Conservation (phyloP, 768 basidiomycete genomes). For the Leccinellum rugosiceps region DNA sequence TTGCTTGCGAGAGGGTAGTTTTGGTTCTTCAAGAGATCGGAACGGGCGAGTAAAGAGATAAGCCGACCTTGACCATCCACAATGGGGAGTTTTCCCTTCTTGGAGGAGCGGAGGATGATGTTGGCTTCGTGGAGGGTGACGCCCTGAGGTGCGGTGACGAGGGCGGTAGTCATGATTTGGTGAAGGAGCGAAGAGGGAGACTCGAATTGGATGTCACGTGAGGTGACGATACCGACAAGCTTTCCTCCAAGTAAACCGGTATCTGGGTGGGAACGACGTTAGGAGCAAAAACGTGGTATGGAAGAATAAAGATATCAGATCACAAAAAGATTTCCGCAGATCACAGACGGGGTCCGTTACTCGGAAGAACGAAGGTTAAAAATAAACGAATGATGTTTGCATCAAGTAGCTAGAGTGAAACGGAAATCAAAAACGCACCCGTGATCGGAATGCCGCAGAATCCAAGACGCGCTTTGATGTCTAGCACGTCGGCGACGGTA, state of each 20-base stretch:
- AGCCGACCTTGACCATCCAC: slow-evolving; percentile 65
- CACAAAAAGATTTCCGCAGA: slow-evolving; percentile 53
- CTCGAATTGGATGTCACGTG: slow-evolving; percentile 94
- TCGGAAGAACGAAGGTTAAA: slow-evolving; percentile 89
- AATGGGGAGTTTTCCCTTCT: slow-evolving; percentile 96
- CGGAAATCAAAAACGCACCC: slow-evolving; percentile 52
- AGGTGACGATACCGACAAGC: slow-evolving; percentile 94
- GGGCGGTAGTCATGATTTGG: slow-evolving; percentile 84
- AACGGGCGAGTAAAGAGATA: slow-evolving; percentile 86
- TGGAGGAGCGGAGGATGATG: slow-evolving; percentile 89
- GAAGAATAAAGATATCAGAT: slow-evolving; percentile 15
- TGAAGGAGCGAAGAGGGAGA: slow-evolving; percentile 59
- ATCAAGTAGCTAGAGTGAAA: slow-evolving; percentile 34
- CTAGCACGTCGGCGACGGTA: slow-evolving; percentile 83
- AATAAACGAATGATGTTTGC: slow-evolving; percentile 40
- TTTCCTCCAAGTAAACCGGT: slow-evolving; percentile 85
- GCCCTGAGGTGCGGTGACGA: slow-evolving; percentile 85
- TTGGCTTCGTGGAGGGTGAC: slow-evolving; percentile 92
- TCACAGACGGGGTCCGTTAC: slow-evolving; percentile 67
- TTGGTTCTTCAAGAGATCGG: slow-evolving; percentile 96
- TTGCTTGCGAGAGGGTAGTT: slow-evolving; percentile 95
- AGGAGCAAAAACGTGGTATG: slow-evolving; percentile 13
- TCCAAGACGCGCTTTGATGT: slow-evolving; percentile 87
- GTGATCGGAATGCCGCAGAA: slow-evolving; percentile 98
- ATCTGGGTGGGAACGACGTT: slow-evolving; percentile 47